phyloP scores from a whole-genome alignment of 345 rosid genomes.

The Iberis pinnata region DNA sequence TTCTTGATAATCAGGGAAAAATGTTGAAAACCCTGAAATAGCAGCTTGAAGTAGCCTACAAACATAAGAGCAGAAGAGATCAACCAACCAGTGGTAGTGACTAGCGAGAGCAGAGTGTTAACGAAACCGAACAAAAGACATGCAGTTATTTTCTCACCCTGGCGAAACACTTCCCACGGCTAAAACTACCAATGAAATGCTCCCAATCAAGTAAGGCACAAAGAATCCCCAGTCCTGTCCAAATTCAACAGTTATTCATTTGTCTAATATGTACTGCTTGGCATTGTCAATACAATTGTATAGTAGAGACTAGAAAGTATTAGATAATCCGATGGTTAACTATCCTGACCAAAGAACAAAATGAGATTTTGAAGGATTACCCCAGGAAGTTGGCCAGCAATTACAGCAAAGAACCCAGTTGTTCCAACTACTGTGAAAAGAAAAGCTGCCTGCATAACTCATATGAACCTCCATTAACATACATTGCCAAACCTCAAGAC shows the following conservation, averaged over 20 bases:
- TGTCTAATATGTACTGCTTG: background rate
- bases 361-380: slow-evolving; percentile 29
- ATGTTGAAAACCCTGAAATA: slow-evolving; percentile 58
- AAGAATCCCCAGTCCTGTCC: slow-evolving; percentile 96
- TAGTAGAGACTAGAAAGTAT: background rate
- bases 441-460: slow-evolving; percentile 84
- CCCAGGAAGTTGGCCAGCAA: slow-evolving; percentile 96
- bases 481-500: background rate
- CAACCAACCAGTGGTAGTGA: no score
- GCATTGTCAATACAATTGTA: background rate
- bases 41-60: slow-evolving; percentile 87
- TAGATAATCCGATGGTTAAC: no score
- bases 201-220: slow-evolving; percentile 81
- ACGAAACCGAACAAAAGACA: background rate
- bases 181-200: slow-evolving; percentile 77
- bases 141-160: slow-evolving; percentile 41
- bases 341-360: background rate
- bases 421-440: slow-evolving; percentile 86
- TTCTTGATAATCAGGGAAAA: slow-evolving; percentile 87
- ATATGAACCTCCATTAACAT: slow-evolving; percentile 14
- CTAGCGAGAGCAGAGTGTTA: no score
- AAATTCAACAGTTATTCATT: background rate
- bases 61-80: slow-evolving; percentile 4
- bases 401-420: slow-evolving; percentile 65
- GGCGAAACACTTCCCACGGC: slow-evolving; percentile 85